Conservation (phyloP, 1,284 basidiomycete species). For the Malassezia equina region DNA sequence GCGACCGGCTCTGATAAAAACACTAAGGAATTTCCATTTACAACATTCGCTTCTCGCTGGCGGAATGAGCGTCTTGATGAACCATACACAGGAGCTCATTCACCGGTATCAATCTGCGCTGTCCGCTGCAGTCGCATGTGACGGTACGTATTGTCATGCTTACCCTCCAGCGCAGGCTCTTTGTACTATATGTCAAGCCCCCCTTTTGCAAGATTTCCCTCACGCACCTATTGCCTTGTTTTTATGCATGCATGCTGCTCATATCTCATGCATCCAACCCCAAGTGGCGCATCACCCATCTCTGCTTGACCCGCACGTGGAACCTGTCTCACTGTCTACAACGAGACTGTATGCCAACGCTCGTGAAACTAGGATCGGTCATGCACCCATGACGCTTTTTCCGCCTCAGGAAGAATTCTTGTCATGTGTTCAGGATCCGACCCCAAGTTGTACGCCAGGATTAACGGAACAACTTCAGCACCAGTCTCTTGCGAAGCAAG, state of each 20-base stretch:
- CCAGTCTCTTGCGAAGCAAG: not conserved
- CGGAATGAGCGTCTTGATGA: constrained; percentile 33
- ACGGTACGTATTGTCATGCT: constrained; percentile 5
- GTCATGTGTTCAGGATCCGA: not conserved
- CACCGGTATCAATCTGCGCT: constrained; percentile 24
- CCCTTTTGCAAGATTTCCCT: constrained; percentile 18
- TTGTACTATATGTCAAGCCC: constrained; percentile 23
- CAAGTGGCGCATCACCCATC: not conserved
- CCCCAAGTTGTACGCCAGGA: not conserved
- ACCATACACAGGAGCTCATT: constrained; percentile 26
- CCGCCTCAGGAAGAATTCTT: not conserved
- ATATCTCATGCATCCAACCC: constrained; percentile 23
- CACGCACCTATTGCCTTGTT: constrained; percentile 22
- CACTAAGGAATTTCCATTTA: constrained; percentile 86
- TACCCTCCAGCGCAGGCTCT: constrained; percentile 10
- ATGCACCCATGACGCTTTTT: not conserved
- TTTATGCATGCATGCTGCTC: constrained; percentile 37
- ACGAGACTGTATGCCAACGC: not conserved
- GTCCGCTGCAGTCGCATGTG: constrained; percentile 25
- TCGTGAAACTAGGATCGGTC: not conserved
- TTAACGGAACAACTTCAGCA: not conserved
- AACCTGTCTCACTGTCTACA: not conserved
- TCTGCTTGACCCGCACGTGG: not conserved
- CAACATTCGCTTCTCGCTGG: constrained; percentile 50
- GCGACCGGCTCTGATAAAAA: constrained; percentile 87